Conservation (phyloP, 805 yeast species). For the Hanseniaspora jakobsenii region DNA sequence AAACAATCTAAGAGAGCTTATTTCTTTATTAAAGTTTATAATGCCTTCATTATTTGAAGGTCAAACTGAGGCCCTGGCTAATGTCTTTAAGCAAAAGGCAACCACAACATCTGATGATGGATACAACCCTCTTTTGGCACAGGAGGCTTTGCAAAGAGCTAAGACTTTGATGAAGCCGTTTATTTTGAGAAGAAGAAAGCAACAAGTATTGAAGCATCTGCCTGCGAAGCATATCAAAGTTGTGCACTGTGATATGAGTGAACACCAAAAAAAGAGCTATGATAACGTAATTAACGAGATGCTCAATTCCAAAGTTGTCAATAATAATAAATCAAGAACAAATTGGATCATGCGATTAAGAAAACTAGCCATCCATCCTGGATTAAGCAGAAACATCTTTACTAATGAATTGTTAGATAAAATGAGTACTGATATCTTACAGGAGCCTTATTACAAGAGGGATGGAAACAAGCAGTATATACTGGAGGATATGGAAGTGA, state of each 20-base stretch:
- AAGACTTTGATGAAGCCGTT: conserved; percentile 98
- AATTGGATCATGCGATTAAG: conserved; percentile 80
- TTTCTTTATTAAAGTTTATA: conserved; percentile 82
- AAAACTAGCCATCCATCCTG: conserved; percentile 87
- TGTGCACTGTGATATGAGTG: conserved; percentile 52
- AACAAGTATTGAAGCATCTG: conserved; percentile 78
- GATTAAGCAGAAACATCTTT: conserved; percentile 60
- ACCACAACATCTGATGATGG: conserved; percentile 46
- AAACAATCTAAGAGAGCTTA: conserved; percentile 79
- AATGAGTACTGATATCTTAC: conserved; percentile 73
- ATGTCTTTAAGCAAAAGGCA: conserved; percentile 78
- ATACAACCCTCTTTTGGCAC: conserved; percentile 72
- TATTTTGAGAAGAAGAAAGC: conserved; percentile 81
- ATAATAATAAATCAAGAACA: conserved; percentile 26
- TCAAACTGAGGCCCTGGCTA: conserved; percentile 67
- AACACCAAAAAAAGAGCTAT: conserved; percentile 47
- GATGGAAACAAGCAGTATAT: conserved; percentile 70
- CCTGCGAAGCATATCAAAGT: conserved; percentile 63
- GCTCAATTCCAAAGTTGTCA: conserved; percentile 23
- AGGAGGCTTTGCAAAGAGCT: conserved; percentile 85
- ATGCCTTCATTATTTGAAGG: conserved; percentile 72
- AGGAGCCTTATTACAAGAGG: conserved; percentile 58
- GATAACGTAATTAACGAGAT: conserved; percentile 32
- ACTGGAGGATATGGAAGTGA: conserved; percentile 85
- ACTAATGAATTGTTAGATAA: conserved; percentile 40